Evolutionary conservation across 352 stramenopile genomes (phyloP).

Genomic region (Pythium plurisporium): DNA sequence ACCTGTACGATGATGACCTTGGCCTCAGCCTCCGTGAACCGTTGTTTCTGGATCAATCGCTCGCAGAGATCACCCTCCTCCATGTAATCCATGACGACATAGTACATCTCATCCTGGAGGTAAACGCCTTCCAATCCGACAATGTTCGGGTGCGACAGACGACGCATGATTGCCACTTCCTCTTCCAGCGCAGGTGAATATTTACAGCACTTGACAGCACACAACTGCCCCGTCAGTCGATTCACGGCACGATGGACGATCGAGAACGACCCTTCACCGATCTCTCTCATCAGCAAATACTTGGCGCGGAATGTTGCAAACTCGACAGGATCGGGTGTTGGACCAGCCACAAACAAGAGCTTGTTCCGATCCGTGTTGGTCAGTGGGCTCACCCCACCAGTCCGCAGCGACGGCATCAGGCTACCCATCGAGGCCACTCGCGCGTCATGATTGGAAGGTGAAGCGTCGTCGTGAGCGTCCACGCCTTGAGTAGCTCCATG

Average conservation of each 20-base stretch:
- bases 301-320: constrained; percentile 53
- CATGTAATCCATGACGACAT: constrained; percentile 82
- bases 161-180: constrained; percentile 62
- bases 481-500: neutral
- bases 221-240: constrained; percentile 52
- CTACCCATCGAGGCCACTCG: constrained; percentile 14
- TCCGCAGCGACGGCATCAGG: neutral
- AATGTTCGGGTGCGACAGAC: constrained; percentile 64
- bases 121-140: constrained; percentile 68
- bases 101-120: constrained; percentile 63
- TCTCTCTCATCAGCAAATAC: constrained; percentile 76
- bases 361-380: constrained; percentile 4
- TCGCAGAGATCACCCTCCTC: constrained; percentile 75
- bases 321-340: constrained; percentile 32
- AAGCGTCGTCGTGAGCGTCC: neutral
- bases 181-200: constrained; percentile 53
- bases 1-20: constrained; percentile 62
- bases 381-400: neutral
- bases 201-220: constrained; percentile 76
- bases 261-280: constrained; percentile 80
- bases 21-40: constrained; percentile 47
- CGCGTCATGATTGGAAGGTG: neutral
- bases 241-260: constrained; percentile 79
- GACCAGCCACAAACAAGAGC: constrained; percentile 24
- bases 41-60: constrained; percentile 57